phyloP scores from a whole-genome alignment of 2,329 filamentous ascomycete species.

The Aureobasidium sp. region DNA sequence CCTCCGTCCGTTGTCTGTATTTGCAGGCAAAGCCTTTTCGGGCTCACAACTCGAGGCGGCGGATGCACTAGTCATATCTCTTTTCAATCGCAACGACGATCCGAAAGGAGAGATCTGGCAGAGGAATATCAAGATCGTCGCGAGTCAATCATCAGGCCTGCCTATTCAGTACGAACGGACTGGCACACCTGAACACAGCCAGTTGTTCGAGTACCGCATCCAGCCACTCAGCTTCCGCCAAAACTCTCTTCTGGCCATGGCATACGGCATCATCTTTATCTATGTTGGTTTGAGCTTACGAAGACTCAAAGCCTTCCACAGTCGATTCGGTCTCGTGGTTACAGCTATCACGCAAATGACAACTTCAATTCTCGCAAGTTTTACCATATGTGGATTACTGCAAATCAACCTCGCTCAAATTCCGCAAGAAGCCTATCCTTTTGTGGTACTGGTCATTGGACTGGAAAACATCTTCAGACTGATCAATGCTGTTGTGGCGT shows the following conservation, averaged over 20 bases:
- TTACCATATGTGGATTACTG: conserved; percentile 69
- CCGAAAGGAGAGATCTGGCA: conserved; percentile 61
- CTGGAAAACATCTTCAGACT: conserved; percentile 72
- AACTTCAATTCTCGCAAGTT: conserved; percentile 69
- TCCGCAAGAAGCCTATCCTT: conserved; percentile 65
- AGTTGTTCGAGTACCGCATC: conserved; percentile 73
- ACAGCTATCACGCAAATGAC: conserved; percentile 60
- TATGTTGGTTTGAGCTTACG: conserved; percentile 64
- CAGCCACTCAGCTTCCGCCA: conserved; percentile 64
- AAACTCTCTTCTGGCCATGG: conserved; percentile 54
- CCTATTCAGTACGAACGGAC: conserved; percentile 12
- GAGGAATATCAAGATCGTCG: conserved; percentile 38
- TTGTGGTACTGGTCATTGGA: conserved; percentile 70
- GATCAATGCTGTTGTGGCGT: conserved; percentile 70
- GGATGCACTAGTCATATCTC: conserved; percentile 70
- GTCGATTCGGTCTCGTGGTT: conserved; percentile 62
- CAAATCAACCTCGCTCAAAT: conserved; percentile 70
- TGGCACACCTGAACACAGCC: conserved; percentile 33
- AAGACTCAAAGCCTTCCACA: conserved; percentile 68
- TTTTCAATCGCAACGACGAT: conserved; percentile 62
- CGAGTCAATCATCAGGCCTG: conserved; percentile 10
- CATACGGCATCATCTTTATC: conserved; percentile 56
- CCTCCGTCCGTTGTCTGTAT: conserved; percentile 69
- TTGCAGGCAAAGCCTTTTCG: conserved; percentile 72
- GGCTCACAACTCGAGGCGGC: conserved; percentile 61